These are phyloP conservation scores for Trichoderma koningiopsis DNA, from an alignment of 2,329 filamentous ascomycete genomes.

Conservation along the genomic window DNA sequence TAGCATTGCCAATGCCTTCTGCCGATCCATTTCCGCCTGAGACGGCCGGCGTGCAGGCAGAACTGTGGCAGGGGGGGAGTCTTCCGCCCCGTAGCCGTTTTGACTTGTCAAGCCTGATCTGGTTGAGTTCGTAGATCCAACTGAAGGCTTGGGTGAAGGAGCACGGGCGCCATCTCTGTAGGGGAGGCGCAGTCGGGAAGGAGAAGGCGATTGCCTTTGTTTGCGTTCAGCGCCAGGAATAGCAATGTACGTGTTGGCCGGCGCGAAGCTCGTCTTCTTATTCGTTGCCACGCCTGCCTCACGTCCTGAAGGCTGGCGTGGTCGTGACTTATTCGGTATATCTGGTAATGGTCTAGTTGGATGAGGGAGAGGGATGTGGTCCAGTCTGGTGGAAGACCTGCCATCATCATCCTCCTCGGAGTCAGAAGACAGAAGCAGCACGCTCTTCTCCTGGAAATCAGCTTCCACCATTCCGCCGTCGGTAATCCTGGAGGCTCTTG, in stretches of 20 bases:
- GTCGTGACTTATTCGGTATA: conserved; percentile 27
- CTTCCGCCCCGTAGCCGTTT: conserved; percentile 40
- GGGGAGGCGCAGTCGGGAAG: not conserved
- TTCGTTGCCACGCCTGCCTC: conserved; percentile 31
- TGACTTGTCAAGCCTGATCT: conserved; percentile 40
- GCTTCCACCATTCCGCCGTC: conserved; percentile 50
- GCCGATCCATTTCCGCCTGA: conserved; percentile 30
- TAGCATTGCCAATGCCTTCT: conserved; percentile 25
- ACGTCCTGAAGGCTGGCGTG: conserved; percentile 32
- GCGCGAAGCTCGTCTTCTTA: conserved; percentile 45
- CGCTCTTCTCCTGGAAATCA: conserved; percentile 57
- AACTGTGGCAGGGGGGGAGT: conserved; percentile 45
- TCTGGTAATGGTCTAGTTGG: conserved; percentile 34
- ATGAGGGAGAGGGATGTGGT: conserved; percentile 34
- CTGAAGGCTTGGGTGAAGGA: conserved; percentile 36
- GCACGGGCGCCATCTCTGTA: conserved; percentile 31
- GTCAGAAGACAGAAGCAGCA: conserved; percentile 60
- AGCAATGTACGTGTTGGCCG: conserved; percentile 47
- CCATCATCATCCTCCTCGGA: conserved; percentile 51
- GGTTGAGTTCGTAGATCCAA: conserved; percentile 44
- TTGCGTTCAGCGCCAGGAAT: conserved; percentile 38
- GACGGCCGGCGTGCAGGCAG: conserved; percentile 36
- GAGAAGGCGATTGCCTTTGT: conserved; percentile 32
- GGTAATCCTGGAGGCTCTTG: conserved; percentile 55
- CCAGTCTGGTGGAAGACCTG: conserved; percentile 25